Conservation (phyloP, 2,329 filamentous ascomycete genomes). For the Pestalotiopsis sp. region DNA sequence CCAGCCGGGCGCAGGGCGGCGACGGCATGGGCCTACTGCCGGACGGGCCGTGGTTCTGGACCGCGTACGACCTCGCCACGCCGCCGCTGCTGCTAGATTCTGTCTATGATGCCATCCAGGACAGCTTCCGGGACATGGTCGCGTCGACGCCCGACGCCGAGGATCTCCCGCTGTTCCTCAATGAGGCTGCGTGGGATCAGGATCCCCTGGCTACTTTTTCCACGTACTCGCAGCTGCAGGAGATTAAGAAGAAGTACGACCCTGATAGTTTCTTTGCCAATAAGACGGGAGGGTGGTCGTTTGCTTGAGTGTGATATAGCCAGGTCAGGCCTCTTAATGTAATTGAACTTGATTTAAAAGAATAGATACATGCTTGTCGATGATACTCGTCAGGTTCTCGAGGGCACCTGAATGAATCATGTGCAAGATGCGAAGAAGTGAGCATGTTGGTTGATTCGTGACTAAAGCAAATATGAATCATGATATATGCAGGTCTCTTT, state of each 20-base stretch:
- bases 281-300: slow-evolving; percentile 32
- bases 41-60: slow-evolving; percentile 35
- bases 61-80: slow-evolving; percentile 31
- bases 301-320: slow-evolving; percentile 20
- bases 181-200: slow-evolving; percentile 30
- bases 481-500: too few species aligned
- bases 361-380: too few species aligned
- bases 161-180: slow-evolving; percentile 31
- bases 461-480: too few species aligned
- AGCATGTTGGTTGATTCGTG: too few species aligned
- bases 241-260: slow-evolving; percentile 42
- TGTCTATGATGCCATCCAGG: slow-evolving; percentile 29
- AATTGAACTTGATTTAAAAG: too few species aligned
- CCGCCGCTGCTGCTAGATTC: slow-evolving; percentile 25
- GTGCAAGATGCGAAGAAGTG: too few species aligned
- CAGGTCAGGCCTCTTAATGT: too few species aligned
- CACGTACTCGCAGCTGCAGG: slow-evolving; percentile 33
- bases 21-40: slow-evolving; percentile 36
- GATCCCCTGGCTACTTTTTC: slow-evolving; percentile 30
- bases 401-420: too few species aligned
- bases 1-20: slow-evolving; percentile 32
- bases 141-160: slow-evolving; percentile 27
- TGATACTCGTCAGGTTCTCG: too few species aligned
- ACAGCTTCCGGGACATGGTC: slow-evolving; percentile 33
- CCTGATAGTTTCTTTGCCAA: slow-evolving; percentile 33